Percentiles rank a stretch among this genome's conserved stretches.
Conservation (phyloP, 192 early-diverging fungal genomes). For the Rhizophlyctis rosea region DNA sequence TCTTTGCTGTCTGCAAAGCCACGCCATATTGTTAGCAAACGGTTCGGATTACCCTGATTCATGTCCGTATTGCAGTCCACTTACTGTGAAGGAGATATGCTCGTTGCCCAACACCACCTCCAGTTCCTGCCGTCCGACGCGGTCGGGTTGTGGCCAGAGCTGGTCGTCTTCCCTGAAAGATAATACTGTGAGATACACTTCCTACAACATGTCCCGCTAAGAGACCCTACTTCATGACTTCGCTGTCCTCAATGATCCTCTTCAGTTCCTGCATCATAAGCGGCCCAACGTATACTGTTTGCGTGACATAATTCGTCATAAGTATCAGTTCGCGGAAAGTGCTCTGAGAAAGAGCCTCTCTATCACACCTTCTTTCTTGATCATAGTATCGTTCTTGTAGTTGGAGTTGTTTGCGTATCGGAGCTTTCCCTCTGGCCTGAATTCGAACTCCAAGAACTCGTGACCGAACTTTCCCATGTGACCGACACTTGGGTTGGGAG, state of each 20-base stretch:
- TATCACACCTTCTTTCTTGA: slow-evolving; percentile 80
- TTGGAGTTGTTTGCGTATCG: slow-evolving; percentile 98
- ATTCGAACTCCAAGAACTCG: slow-evolving; percentile 98
- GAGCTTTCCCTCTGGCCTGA: slow-evolving; percentile 79
- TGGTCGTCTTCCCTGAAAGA: slow-evolving; percentile 79
- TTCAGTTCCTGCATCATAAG: slow-evolving; percentile 82
- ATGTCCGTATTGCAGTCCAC: not conserved
- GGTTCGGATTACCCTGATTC: not conserved
- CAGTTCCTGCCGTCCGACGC: slow-evolving; percentile 89
- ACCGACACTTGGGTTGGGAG: slow-evolving; percentile 57
- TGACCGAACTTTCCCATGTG: slow-evolving; percentile 95
- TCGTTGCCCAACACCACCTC: slow-evolving; percentile 89
- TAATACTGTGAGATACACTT: too few relatives aligned
- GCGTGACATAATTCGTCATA: too few relatives aligned
- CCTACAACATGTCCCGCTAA: too few relatives aligned
- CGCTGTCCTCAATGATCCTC: slow-evolving; percentile 83
- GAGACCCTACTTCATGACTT: slow-evolving; percentile 75
- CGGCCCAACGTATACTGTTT: slow-evolving; percentile 72
- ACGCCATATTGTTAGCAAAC: not conserved
- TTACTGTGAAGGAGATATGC: slow-evolving; percentile 87
- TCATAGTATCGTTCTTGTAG: slow-evolving; percentile 95
- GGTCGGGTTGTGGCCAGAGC: slow-evolving; percentile 87
- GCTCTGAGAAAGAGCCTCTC: not conserved
- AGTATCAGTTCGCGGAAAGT: too few relatives aligned
- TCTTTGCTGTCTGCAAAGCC: slow-evolving; percentile 71